These are phyloP conservation scores for Sporothrix schenckii DNA, from an alignment of 2,329 filamentous ascomycete genomes.

Conservation along the genomic window DNA sequence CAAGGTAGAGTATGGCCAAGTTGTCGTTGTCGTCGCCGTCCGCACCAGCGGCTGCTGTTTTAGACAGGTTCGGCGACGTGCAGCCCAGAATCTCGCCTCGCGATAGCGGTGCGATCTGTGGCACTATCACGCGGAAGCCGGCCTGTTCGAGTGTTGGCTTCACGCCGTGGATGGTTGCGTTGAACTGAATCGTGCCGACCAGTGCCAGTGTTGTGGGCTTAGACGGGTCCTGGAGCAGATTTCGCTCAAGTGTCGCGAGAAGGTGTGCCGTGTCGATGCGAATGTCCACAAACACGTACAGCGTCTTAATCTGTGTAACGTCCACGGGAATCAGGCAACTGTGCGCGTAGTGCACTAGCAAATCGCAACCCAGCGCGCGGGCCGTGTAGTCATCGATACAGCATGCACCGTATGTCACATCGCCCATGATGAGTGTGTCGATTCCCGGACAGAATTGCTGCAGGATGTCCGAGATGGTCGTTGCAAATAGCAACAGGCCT, in stretches of 20 bases:
- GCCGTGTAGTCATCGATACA: constrained; percentile 99
- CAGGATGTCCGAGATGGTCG: constrained; percentile 95
- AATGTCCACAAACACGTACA: constrained; percentile 98
- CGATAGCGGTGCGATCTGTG: constrained; percentile 88
- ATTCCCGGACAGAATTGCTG: constrained; percentile 90
- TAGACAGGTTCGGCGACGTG: constrained; percentile 69
- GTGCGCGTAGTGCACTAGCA: constrained; percentile 96
- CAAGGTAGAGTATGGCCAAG: constrained; percentile 83
- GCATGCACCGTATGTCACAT: constrained; percentile 97
- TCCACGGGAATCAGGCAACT: constrained; percentile 95
- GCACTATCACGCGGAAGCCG: constrained; percentile 83
- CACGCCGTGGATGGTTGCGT: constrained; percentile 90
- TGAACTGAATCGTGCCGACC: constrained; percentile 98
- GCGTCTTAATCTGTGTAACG: constrained; percentile 92
- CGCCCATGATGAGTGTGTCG: constrained; percentile 97
- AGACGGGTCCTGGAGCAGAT: constrained; percentile 75
- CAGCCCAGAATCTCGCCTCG: constrained; percentile 98
- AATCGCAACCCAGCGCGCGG: constrained; percentile 86
- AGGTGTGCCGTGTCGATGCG: constrained; percentile 90
- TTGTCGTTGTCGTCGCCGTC: constrained; percentile 55
- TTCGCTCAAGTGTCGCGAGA: constrained; percentile 81
- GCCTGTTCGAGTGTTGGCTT: constrained; percentile 75
- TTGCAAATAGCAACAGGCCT: constrained; percentile 90
- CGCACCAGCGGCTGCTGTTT: constrained; percentile 6
- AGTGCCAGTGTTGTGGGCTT: constrained; percentile 89